A percentile compares a stretch with the other conserved stretches of the same genome.
These are phyloP conservation scores for Adansonia gregorii DNA, from an alignment of 441 rosid species.

Conservation along the genomic window DNA sequence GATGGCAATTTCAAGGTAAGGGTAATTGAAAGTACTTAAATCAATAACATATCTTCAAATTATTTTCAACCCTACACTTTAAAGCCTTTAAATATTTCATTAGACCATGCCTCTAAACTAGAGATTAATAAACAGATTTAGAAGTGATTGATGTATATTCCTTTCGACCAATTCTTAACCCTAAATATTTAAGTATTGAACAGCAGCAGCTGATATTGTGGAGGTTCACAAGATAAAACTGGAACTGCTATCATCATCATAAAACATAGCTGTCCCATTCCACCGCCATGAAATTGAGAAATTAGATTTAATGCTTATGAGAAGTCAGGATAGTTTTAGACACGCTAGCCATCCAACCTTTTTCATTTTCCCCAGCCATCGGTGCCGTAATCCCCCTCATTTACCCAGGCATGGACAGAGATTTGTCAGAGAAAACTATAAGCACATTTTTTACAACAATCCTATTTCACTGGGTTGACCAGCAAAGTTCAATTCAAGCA, in stretches of 20 bases:
- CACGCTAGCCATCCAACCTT: background rate
- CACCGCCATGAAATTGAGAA: slow-evolving; percentile 19
- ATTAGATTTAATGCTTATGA: slow-evolving; percentile 4
- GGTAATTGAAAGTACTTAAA: background rate
- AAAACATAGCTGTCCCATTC: slow-evolving; percentile 7
- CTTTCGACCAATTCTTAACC: slow-evolving; percentile 10
- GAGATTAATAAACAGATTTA: slow-evolving; percentile 14
- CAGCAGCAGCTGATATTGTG: slow-evolving; percentile 9
- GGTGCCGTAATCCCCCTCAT: background rate
- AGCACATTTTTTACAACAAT: slow-evolving; percentile 2
- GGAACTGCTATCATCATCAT: slow-evolving; percentile 14
- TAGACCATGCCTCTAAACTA: slow-evolving; percentile 10
- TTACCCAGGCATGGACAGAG: slow-evolving; percentile 11
- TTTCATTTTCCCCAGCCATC: background rate
- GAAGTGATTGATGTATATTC: background rate
- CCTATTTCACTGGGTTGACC: slow-evolving; percentile 9
- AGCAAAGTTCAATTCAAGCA: slow-evolving; percentile 18
- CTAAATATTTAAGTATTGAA: background rate
- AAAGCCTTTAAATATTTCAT: slow-evolving; percentile 10
- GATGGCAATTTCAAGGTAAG: slow-evolving; percentile 18
- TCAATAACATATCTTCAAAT: background rate
- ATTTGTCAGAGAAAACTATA: slow-evolving; percentile 5
- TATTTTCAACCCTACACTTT: slow-evolving; percentile 13
- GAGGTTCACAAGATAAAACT: slow-evolving; percentile 5
- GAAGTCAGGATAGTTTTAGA: background rate